Base-by-base conservation (phyloP, 2,329 filamentous ascomycete species). In the Scortechinia acanthostroma region DNA sequence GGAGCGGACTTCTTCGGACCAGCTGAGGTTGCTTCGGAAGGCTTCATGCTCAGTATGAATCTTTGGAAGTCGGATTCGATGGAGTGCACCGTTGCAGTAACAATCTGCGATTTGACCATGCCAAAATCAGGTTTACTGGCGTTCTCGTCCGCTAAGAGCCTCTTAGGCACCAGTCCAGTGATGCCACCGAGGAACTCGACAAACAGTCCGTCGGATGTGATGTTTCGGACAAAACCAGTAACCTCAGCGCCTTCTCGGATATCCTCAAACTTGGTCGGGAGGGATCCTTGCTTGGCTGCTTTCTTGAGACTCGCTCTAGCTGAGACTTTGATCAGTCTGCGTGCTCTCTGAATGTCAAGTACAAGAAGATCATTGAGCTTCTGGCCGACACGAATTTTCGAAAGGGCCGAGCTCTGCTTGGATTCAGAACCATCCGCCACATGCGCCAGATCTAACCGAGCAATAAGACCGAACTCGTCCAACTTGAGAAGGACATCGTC, bases 351-450 rank as follows among this genome's bases (percentile, higher is more conserved):
- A 62, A 95, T 95, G 54, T 89, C 82, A n/a, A 98, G 67, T 14
- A 97, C 80, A 28, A 94, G 70, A n/a, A 98, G 70, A 44, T 93
- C 83, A 16, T 81, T 77, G 42, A 98, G 67, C 21, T 79, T 86
- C 64, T 95, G 89, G 2, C 91, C 91, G 43, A 94, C 85, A 45
- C 85, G 76, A 45, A 97, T 83, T 52, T 86, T 88, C 61, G 89
- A 90, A 56, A 93, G 69, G 1, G 86, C 79, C 17, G 85, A 83
- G 49, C 79, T 73, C 51, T 84, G 87, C 67, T 94, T 95, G 51
- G 86, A 82, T 21, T 74, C 66, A 1, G 89, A 90, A 44, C 89
- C 89, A 64, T 98, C 93, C 2, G 86, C 84, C 21, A 97, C 74
- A 48, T 98, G 93, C 23, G 81, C 80, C 43, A 88, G 67, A 16